Base-by-base conservation (phyloP, 192 early-diverging fungal genomes). In the Coemansia asiatica region DNA sequence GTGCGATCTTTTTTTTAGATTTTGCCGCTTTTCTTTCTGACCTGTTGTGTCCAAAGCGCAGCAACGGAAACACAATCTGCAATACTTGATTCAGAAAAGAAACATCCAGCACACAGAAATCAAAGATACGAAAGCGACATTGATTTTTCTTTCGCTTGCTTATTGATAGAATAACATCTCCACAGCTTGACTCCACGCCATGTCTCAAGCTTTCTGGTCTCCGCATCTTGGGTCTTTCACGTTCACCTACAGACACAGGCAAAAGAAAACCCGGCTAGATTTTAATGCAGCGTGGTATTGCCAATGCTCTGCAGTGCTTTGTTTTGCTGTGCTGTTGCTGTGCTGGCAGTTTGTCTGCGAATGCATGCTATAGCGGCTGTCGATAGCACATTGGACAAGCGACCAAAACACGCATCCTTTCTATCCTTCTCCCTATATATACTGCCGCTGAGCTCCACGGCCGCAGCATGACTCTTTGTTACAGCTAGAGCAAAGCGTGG, bases 321-420 rank as follows among this genome's bases (percentile, higher is more conserved):
- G 16, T 56, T 29, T 29, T 26, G 28, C 26, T 29, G 27, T 27
- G 28, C 54, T 56, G 54, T 29, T 27, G 28, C 54, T 56, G 54
- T 29, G 54, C 54, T 56, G 54, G 54, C 54, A 16, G 15, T 56
- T 56, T 56, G 19, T 16, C 27, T 10, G 54, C 54, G 54, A 56
- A 56, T 56, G 28, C 54, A 1, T 26, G 54, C 27, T 12, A 5
- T 29, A 21, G 2, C n/a, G 25, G 54, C 18, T 56, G 54, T 56
- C 54, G 27, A 19, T 15, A 13, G 19, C 54, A 27, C 54, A 56
- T 56, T 56, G 54, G 54, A 15, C 54, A 26, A 3, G n/a, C 54
- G 28, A 13, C 54, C 16, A 44, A 44, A 44, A n/a, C n/a, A n/a
- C n/a, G 40, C 40, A 18, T 2, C 40, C 40, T 16, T 15, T 16